Base-by-base conservation (phyloP, 2,329 filamentous ascomycete genomes). In the Juglanconis oblonga region DNA sequence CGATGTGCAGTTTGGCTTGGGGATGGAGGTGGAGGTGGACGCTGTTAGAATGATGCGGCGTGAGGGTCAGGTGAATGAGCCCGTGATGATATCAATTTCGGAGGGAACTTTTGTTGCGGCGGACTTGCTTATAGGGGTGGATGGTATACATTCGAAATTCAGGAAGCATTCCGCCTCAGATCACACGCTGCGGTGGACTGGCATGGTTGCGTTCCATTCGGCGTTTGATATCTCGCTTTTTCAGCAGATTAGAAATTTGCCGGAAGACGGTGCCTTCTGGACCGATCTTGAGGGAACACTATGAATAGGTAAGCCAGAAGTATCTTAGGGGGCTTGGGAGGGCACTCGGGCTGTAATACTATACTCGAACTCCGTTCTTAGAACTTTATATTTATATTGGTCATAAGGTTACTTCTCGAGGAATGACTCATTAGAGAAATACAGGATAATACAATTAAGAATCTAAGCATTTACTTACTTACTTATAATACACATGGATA, bases 191-290 rank as follows among this genome's bases (percentile, higher is more conserved):
- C 67, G 70, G 57, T 76, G 73, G 73, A 73, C 71, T 14, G 73
- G 74, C 4, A 70, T 68, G 67, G 71, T 72, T 4, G 72, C 73
- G 1, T 74, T 74, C 61, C 68, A 73, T 7, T 69, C 71, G 4
- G 68, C 74, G 1, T 76, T 76, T 50, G 69, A 71, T 51, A 62
- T 68, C 6, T 69, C 69, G 11, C 64, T 74, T n/a, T 67, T 71
- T 14, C 63, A 70, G 14, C 57, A 65, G 1, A 72, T 75, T 9
- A 62, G 66, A 1, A 68, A 69, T 31, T 63, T 73, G 3, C 72
- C 73, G 2, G 66, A 69, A 10, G 73, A 76, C 51, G 71, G 74
- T 11, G 69, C 67, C 5, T 71, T 74, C 55, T 75, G 72, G 71
- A 40, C 36, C 6, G 59, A 55, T 1, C 64, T 64, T 6, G 53